Conservation (phyloP, 768 basidiomycete genomes). For the Pluteus cervinus region DNA sequence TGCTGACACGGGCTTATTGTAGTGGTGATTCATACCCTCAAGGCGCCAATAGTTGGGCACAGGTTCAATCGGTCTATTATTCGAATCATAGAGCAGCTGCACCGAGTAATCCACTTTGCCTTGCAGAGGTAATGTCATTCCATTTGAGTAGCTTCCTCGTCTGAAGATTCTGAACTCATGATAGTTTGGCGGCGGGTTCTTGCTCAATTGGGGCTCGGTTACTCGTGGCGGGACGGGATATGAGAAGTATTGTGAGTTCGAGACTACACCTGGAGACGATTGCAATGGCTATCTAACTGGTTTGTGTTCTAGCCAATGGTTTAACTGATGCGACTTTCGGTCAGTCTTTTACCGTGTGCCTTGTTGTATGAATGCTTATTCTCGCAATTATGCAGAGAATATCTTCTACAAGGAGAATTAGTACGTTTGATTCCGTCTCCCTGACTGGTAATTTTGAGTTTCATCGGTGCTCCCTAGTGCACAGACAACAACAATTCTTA, state of each 20-base stretch:
- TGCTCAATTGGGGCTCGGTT: constrained; percentile 37
- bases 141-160: not conserved
- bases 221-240: constrained; percentile 43
- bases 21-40: constrained; percentile 51
- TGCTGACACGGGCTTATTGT: not conserved
- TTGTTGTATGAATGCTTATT: constrained; percentile 2
- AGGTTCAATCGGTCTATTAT: constrained; percentile 44
- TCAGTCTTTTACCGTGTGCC: constrained; percentile 10
- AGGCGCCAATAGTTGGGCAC: constrained; percentile 39
- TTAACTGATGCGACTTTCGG: constrained; percentile 39
- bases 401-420: constrained; percentile 50
- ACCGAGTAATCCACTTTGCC: constrained; percentile 41
- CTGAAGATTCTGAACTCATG: not conserved
- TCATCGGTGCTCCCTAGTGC: constrained; percentile 19
- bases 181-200: constrained; percentile 44
- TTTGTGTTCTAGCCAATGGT: constrained; percentile 21
- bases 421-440: constrained; percentile 18
- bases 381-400: constrained; percentile 27
- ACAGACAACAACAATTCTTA: constrained; percentile 47
- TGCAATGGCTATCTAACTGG: not conserved
- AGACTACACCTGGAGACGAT: not conserved
- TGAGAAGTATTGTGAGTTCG: constrained; percentile 39
- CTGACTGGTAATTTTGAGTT: not conserved
- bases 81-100: constrained; percentile 37
- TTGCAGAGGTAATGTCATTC: constrained; percentile 33